A percentile compares a stretch with the other conserved stretches of the same genome.
These are phyloP conservation scores for Epichloe coenophiala DNA, from an alignment of 2,329 filamentous ascomycete genomes.

Conservation along the genomic window DNA sequence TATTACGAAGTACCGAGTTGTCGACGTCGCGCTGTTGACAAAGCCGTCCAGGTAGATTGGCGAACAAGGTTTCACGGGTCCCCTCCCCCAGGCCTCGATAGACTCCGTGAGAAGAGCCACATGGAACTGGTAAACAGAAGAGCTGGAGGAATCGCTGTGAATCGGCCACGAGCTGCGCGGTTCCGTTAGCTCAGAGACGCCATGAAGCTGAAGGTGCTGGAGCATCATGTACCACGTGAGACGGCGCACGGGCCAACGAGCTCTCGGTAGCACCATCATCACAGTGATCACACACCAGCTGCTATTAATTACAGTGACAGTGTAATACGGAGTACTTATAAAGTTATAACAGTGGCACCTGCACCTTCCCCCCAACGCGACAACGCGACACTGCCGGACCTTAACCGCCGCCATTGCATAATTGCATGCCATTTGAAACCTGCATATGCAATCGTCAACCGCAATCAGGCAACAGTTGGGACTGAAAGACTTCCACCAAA, in stretches of 20 bases:
- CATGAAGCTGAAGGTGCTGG: constrained; percentile 7
- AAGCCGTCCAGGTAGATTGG: not conserved
- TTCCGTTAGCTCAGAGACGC: not conserved
- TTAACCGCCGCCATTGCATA: not conserved
- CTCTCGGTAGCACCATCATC: not conserved
- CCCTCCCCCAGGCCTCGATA: constrained; percentile 14
- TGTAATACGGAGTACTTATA: too few relatives aligned
- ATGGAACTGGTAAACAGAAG: constrained; percentile 4
- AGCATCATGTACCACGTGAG: constrained; percentile 11
- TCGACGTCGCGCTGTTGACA: not conserved
- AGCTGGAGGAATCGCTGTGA: not conserved
- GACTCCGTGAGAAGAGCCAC: constrained; percentile 8
- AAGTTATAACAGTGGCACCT: too few relatives aligned
- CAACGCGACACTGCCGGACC: not conserved
- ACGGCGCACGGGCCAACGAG: constrained; percentile 11
- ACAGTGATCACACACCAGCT: too few relatives aligned
- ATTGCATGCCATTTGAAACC: not conserved
- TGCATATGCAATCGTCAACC: not conserved
- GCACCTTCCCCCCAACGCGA: not conserved
- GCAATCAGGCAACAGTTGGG: too few relatives aligned
- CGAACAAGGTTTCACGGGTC: constrained; percentile 5
- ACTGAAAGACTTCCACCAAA: too few relatives aligned
- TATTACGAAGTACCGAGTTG: not conserved
- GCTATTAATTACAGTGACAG: too few relatives aligned
- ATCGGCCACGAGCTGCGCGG: not conserved